Conservation (phyloP, 441 rosid species). For the Oxalis stricta region DNA sequence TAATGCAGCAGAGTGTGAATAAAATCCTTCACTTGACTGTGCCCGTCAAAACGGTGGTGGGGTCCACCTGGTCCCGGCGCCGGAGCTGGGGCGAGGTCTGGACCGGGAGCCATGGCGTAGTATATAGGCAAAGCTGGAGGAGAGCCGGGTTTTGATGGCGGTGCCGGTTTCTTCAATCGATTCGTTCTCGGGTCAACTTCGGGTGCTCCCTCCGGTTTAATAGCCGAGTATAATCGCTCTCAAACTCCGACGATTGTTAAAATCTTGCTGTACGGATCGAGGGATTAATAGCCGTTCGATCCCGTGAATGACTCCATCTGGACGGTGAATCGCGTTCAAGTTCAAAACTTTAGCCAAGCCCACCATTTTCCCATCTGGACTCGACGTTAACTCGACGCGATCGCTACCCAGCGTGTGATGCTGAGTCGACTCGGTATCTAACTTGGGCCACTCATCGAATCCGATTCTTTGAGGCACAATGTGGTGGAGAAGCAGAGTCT, state of each 20-base stretch:
- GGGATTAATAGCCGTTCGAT: slow-evolving; percentile 48
- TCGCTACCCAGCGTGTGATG: slow-evolving; percentile 26
- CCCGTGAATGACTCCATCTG: slow-evolving; percentile 60
- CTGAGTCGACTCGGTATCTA: slow-evolving; percentile 10
- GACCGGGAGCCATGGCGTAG: slow-evolving; percentile 65
- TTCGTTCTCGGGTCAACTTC: slow-evolving; percentile 59
- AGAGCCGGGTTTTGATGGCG: slow-evolving; percentile 24
- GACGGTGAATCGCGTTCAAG: slow-evolving; percentile 40
- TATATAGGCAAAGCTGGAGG: slow-evolving; percentile 47
- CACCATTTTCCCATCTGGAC: slow-evolving; percentile 16
- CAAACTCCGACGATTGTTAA: slow-evolving; percentile 47
- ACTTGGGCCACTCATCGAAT: slow-evolving; percentile 25
- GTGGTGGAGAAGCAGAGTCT: slow-evolving; percentile 40
- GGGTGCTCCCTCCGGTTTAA: slow-evolving; percentile 53
- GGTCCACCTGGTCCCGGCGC: slow-evolving; percentile 70
- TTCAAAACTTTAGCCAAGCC: slow-evolving; percentile 26
- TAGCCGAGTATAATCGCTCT: slow-evolving; percentile 45
- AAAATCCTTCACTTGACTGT: slow-evolving; percentile 55
- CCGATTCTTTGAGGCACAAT: slow-evolving; percentile 36
- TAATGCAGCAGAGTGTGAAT: slow-evolving; percentile 51
- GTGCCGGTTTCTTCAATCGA: slow-evolving; percentile 39
- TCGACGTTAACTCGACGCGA: slow-evolving; percentile 18
- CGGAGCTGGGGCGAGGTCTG: slow-evolving; percentile 52
- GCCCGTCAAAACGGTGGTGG: slow-evolving; percentile 51
- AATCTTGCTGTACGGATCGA: slow-evolving; percentile 53